Percentiles rank a stretch among this genome's conserved stretches.
Conservation (phyloP, 768 basidiomycete genomes). For the Pleurotus sapidus region DNA sequence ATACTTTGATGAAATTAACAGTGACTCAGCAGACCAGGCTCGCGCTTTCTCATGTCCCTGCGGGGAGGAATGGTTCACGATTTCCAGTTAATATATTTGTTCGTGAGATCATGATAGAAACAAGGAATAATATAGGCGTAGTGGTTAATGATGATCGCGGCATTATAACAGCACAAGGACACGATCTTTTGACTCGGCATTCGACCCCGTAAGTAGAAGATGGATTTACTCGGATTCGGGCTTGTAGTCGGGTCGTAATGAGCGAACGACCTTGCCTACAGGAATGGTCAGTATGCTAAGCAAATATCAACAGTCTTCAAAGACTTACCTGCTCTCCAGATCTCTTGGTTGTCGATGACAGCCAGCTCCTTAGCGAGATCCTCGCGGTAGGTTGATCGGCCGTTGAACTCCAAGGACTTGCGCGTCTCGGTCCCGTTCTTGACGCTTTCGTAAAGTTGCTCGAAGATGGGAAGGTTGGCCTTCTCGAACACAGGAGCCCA, state of each 20-base stretch:
- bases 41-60: too few relatives aligned
- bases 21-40: too few relatives aligned
- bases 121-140: too few relatives aligned
- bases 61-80: too few relatives aligned
- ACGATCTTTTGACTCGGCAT: too few relatives aligned
- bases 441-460: slow-evolving; percentile 93
- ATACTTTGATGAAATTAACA: too few relatives aligned
- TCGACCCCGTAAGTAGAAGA: not conserved
- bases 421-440: slow-evolving; percentile 95
- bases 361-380: slow-evolving; percentile 90
- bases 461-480: slow-evolving; percentile 92
- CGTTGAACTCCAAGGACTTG: slow-evolving; percentile 95
- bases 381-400: slow-evolving; percentile 86
- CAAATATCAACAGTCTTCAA: not conserved
- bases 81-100: too few relatives aligned
- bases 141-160: too few relatives aligned
- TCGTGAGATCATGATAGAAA: too few relatives aligned
- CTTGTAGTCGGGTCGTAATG: slow-evolving; percentile 84
- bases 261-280: slow-evolving; percentile 87
- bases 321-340: slow-evolving; percentile 86
- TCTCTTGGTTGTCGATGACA: slow-evolving; percentile 97
- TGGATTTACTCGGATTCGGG: slow-evolving; percentile 43
- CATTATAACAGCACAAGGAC: too few relatives aligned
- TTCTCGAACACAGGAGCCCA: slow-evolving; percentile 98
- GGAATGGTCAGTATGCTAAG: not conserved